Evolutionary conservation across 1,284 basidiomycete genomes (phyloP).

Genomic region (Phellopilus nigrolimitatus): DNA sequence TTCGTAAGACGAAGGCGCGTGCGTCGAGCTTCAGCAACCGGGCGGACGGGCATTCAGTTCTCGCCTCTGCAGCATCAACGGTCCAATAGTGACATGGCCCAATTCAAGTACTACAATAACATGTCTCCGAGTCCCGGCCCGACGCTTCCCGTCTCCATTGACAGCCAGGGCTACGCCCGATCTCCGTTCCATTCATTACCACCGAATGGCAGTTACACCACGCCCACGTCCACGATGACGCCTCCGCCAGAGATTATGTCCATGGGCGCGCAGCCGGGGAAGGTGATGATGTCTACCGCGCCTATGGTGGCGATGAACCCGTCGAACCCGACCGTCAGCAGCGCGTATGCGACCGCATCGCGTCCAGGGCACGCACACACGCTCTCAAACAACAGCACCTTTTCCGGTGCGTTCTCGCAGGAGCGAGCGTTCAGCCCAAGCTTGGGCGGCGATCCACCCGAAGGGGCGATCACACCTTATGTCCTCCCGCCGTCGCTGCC

Average conservation of each 20-base stretch:
- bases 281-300: background rate
- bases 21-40: background rate
- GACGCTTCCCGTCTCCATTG: background rate
- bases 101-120: background rate
- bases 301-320: background rate
- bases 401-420: background rate
- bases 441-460: background rate
- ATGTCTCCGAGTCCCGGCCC: background rate
- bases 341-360: background rate
- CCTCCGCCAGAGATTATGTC: background rate
- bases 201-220: background rate
- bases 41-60: background rate
- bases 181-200: background rate
- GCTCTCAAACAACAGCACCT: conserved; percentile 4
- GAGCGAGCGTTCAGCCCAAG: background rate
- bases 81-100: background rate
- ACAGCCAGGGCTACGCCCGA: background rate
- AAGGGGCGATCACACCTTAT: conserved; percentile 11
- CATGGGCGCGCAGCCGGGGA: background rate
- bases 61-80: background rate
- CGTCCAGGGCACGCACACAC: conserved; percentile 1
- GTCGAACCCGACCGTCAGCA: conserved; percentile 1
- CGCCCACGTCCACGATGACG: background rate
- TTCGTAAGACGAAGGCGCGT: background rate
- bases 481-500: conserved; percentile 8